A percentile compares a stretch with the other conserved stretches of the same genome.
phyloP scores from a whole-genome alignment of 2,329 filamentous ascomycete species.

The Talaromyces sp. region DNA sequence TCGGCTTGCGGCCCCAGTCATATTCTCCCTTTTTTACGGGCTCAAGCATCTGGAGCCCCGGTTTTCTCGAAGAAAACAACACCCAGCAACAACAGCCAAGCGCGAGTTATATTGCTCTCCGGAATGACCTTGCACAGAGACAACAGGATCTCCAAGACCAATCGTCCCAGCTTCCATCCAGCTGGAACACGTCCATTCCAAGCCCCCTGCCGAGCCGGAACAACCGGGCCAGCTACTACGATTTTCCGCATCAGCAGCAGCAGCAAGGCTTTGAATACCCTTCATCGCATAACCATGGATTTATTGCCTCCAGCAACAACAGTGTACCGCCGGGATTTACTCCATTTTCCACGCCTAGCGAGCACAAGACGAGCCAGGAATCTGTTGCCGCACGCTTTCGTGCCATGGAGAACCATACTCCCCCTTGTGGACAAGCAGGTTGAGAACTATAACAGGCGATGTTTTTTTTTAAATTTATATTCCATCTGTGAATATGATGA shows the following conservation, averaged over 20 bases:
- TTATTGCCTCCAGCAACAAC: constrained; percentile 25
- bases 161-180: background rate
- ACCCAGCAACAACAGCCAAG: constrained; percentile 11
- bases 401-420: constrained; percentile 43
- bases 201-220: constrained; percentile 1
- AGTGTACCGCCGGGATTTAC: constrained; percentile 3
- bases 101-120: constrained; percentile 23
- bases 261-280: constrained; percentile 21
- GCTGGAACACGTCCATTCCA: constrained; percentile 3
- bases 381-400: constrained; percentile 29
- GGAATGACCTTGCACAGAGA: constrained; percentile 23
- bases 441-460: constrained; percentile 24
- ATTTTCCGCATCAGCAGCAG: constrained; percentile 2
- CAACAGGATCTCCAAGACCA: constrained; percentile 12
- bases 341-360: constrained; percentile 19
- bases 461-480: background rate
- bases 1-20: constrained; percentile 27
- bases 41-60: constrained; percentile 42
- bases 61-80: constrained; percentile 8
- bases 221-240: constrained; percentile 13
- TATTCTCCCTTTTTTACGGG: constrained; percentile 30
- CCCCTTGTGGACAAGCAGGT: constrained; percentile 46
- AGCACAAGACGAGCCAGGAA: constrained; percentile 23
- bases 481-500: too few relatives aligned
- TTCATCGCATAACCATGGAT: constrained; percentile 34